phyloP scores from a whole-genome alignment of 441 rosid genomes.

The Gossypium lobatum region DNA sequence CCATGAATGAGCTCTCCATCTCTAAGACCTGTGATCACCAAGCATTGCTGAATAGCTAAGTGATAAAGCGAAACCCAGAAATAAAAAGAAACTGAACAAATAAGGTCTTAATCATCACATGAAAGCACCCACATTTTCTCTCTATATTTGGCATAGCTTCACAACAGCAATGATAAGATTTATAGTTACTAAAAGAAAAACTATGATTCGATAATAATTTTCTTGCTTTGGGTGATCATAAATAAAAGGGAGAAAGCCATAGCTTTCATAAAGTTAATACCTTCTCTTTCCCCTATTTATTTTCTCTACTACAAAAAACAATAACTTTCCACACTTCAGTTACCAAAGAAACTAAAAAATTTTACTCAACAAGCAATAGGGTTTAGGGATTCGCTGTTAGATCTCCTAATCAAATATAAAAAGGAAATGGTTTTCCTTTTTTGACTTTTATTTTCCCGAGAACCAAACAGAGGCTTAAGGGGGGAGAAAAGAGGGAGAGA shows the following conservation, averaged over 20 bases:
- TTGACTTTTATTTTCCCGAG: not conserved
- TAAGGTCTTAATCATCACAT: not conserved
- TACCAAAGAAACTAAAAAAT: not conserved
- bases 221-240: not conserved
- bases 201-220: not conserved
- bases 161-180: not conserved
- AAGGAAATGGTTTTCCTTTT: not conserved
- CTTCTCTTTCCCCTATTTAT: not conserved
- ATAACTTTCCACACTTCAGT: not conserved
- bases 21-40: slow-evolving; percentile 50
- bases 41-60: slow-evolving; percentile 3
- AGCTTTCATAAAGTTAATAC: not conserved
- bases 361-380: not conserved
- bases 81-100: slow-evolving; percentile 1
- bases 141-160: not conserved
- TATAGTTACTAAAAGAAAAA: not conserved
- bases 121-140: slow-evolving; percentile 6
- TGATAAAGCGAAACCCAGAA: not conserved
- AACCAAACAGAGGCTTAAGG: slow-evolving; percentile 9
- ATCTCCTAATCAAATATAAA: not conserved
- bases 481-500: not conserved
- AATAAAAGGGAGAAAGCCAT: not conserved
- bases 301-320: not conserved
- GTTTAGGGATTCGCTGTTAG: not conserved
- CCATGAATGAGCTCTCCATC: slow-evolving; percentile 94